Evolutionary conservation across 129 eudicot genomes (phyloP), one percentile per base, ranked within the genome.

Genomic region (Centaurea solstitialis): DNA sequence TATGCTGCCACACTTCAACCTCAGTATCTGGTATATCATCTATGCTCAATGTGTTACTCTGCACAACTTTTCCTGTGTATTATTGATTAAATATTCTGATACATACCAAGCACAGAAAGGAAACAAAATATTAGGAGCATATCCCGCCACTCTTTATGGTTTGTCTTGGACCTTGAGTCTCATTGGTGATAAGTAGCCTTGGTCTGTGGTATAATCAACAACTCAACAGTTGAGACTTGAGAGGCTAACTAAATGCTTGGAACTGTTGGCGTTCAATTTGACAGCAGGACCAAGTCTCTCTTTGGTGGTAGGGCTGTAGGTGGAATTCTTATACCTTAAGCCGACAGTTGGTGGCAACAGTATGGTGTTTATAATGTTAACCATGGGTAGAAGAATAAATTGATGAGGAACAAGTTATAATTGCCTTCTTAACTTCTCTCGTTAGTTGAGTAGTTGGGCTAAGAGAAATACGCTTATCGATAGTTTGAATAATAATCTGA

Each of bases 31-130:
- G 68, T 20, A 45, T 35, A 3, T 18, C n/a, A 45, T 45, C n/a
- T 77, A 67, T 66, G 59, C 40, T 77, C 30, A 41, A 40, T 66
- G 45, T 69, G 81, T 67, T 43, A 76, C 80, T 64, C 37, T 65
- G 80, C 61, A 35, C 17, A 35, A 23, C 61, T 53, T 53, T 15
- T 53, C 8, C 9, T 17, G 64, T 53, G 64, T n/a, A n/a, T n/a
- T 53, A 53, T 53, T 53, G 64, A 53, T 53, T 20, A 53, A 53
- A 53, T 53, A 53, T 17, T 53, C 21, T 53, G 3, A 21, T 59
- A 35, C 33, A 59, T 39, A 37, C 79, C 20, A 20, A 76, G 21
- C 8, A 7, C 9, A 18, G 22, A 10, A 57, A 18, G 9, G 21
- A 15, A 57, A 57, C 5, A 57, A 57, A 17, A 57, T n/a, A 57